phyloP scores from a whole-genome alignment of 495 filamentous ascomycete species.

The Tuber indicum region DNA sequence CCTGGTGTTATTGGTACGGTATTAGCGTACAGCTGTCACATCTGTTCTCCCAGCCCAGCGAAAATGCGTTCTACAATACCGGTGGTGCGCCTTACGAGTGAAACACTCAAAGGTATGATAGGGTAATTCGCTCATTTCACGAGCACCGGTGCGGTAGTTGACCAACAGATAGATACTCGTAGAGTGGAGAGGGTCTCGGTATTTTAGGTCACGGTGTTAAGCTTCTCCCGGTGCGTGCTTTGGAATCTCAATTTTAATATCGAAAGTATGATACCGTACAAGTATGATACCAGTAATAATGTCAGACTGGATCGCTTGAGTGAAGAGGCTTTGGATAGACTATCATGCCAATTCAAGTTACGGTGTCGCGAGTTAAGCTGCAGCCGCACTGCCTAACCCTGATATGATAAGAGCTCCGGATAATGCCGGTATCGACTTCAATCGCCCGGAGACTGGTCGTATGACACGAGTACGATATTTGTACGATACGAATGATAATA shows the following conservation, averaged over 20 bases:
- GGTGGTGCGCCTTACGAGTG: background rate
- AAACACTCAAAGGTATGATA: background rate
- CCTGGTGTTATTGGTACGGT: background rate
- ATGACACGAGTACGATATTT: background rate
- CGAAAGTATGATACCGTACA: background rate
- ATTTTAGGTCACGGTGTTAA: background rate
- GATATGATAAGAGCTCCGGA: background rate
- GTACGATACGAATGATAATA: too few relatives aligned
- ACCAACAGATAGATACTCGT: background rate
- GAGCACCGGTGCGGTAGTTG: background rate
- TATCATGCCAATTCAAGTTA: background rate
- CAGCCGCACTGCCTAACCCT: background rate
- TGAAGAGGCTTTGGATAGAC: background rate
- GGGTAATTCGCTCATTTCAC: background rate
- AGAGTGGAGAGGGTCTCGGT: background rate
- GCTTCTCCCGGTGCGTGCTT: background rate
- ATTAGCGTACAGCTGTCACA: background rate
- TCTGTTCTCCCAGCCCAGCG: background rate
- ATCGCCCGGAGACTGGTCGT: background rate
- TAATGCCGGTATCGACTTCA: background rate
- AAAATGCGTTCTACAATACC: background rate
- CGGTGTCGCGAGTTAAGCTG: background rate
- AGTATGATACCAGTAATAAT: background rate
- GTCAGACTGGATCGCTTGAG: background rate
- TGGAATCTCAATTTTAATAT: background rate